A percentile compares a stretch with the other conserved stretches of the same genome.
phyloP scores from a whole-genome alignment of 2,329 filamentous ascomycete genomes.

The Anisogramma anomala region DNA sequence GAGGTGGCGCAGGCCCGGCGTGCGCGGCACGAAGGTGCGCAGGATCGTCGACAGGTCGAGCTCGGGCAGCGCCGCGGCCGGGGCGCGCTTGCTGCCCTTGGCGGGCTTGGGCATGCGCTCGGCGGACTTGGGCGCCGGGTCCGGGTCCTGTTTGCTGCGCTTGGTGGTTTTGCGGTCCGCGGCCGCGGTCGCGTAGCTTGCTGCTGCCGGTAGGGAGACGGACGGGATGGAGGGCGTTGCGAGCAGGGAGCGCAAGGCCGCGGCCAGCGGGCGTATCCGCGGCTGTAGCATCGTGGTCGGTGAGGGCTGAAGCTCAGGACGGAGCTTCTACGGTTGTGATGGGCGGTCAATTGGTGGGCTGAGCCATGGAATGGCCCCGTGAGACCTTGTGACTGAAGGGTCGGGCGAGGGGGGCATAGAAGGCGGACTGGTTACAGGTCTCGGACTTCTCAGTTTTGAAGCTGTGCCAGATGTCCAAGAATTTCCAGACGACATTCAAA shows the following conservation, averaged over 20 bases:
- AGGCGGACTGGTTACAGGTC: constrained; percentile 1
- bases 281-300: constrained; percentile 49
- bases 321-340: constrained; percentile 8
- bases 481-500: too few species aligned
- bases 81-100: constrained; percentile 8
- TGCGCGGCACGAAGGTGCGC: constrained; percentile 85
- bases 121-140: not conserved
- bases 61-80: constrained; percentile 1
- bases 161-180: constrained; percentile 16
- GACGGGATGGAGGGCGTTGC: constrained; percentile 13
- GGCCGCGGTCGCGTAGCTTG: constrained; percentile 17
- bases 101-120: too few species aligned
- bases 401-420: constrained; percentile 1
- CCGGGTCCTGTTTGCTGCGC: not conserved
- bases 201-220: constrained; percentile 11
- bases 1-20: constrained; percentile 84
- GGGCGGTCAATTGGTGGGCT: constrained; percentile 7
- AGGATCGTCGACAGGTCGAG: constrained; percentile 38
- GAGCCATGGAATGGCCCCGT: constrained; percentile 5
- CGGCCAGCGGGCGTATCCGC: constrained; percentile 41
- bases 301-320: constrained; percentile 3
- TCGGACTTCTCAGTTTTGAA: not conserved
- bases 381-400: not conserved
- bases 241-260: constrained; percentile 16
- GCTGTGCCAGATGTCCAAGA: too few species aligned